Conservation (phyloP, 2,329 filamentous ascomycete species). For the Penicillium nordicum region DNA sequence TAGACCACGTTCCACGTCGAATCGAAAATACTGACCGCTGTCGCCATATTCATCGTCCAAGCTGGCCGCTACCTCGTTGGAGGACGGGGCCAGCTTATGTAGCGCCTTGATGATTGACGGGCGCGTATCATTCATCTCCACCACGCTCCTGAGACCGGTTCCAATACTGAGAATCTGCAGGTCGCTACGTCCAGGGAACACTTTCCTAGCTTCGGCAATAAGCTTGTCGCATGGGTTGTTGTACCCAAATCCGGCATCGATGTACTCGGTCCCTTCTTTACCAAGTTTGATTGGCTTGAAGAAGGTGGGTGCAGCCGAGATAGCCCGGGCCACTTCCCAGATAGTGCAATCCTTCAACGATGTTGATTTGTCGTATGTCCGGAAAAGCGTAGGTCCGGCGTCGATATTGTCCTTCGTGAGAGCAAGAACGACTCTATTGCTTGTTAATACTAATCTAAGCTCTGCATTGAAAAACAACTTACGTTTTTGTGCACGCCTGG, state of each 20-base stretch:
- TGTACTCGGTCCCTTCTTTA: neutral
- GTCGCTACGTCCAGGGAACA: neutral
- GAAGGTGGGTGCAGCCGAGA: neutral
- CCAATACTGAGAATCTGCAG: neutral
- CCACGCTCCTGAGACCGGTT: neutral
- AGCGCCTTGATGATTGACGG: neutral
- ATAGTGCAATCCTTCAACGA: neutral
- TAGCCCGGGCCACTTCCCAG: neutral
- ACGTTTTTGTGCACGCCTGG: neutral
- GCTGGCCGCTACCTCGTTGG: neutral
- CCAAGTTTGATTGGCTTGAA: constrained; percentile 2
- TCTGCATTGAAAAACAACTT: neutral
- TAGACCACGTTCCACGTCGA: neutral
- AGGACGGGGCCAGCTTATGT: neutral
- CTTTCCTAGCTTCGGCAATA: neutral
- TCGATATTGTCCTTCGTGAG: neutral
- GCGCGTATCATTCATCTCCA: neutral
- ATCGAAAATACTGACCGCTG: neutral
- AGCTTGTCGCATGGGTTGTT: constrained; percentile 2
- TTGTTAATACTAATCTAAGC: neutral
- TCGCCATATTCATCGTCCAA: neutral
- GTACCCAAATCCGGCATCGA: neutral
- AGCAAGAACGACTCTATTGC: neutral
- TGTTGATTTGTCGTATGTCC: neutral
- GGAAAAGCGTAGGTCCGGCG: neutral